Evolutionary conservation across 2,329 filamentous ascomycete genomes (phyloP).

Genomic region (Fusarium praegraminearum): DNA sequence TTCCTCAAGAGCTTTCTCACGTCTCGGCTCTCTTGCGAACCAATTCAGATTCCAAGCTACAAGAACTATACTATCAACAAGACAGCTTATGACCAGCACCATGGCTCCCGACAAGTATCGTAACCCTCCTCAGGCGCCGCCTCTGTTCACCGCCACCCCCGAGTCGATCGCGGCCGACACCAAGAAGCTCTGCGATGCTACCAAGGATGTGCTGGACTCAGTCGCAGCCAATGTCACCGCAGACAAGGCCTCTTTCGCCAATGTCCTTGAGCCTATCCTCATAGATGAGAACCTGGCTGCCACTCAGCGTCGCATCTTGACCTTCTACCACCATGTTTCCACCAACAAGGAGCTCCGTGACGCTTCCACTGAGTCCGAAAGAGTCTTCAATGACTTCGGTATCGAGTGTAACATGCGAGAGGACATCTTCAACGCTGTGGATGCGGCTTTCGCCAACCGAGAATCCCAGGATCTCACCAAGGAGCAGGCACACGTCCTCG

Average conservation of each 20-base stretch:
- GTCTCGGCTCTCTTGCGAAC: slow-evolving; percentile 68
- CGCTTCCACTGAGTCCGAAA: slow-evolving; percentile 81
- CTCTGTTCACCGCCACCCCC: slow-evolving; percentile 80
- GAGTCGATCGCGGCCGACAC: slow-evolving; percentile 75
- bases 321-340: slow-evolving; percentile 85
- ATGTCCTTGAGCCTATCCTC: slow-evolving; percentile 74
- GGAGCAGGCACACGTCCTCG: slow-evolving; percentile 77
- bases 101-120: slow-evolving; percentile 77
- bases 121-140: slow-evolving; percentile 81
- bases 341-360: slow-evolving; percentile 75
- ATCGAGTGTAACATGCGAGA: slow-evolving; percentile 86
- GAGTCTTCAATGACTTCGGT: slow-evolving; percentile 79
- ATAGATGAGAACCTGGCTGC: slow-evolving; percentile 75
- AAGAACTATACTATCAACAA: slow-evolving; percentile 49
- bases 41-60: slow-evolving; percentile 62
- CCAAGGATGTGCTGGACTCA: slow-evolving; percentile 73
- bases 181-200: slow-evolving; percentile 72
- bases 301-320: slow-evolving; percentile 73
- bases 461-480: slow-evolving; percentile 70
- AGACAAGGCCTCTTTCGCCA: slow-evolving; percentile 65
- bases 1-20: slow-evolving; percentile 68
- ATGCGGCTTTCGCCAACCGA: slow-evolving; percentile 65
- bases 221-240: slow-evolving; percentile 71
- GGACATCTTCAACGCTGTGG: slow-evolving; percentile 78
- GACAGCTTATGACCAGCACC: slow-evolving; percentile 61